These are phyloP conservation scores for Ceratocystis diversiconidia DNA, from an alignment of 2,329 filamentous ascomycete genomes.

Conservation along the genomic window DNA sequence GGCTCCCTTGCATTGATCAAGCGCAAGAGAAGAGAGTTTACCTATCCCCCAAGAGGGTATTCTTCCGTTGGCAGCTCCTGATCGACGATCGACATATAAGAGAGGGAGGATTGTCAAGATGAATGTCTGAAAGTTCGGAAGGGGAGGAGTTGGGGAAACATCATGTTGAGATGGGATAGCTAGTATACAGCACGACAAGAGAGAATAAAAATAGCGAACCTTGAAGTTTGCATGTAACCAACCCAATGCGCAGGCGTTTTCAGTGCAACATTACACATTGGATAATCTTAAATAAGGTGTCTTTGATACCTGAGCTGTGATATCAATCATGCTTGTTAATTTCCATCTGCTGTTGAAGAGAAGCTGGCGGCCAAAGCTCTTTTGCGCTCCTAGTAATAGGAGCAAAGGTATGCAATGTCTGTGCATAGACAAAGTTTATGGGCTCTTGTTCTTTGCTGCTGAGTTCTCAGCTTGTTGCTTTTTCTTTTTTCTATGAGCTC, in stretches of 20 bases:
- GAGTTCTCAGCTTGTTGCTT: not conserved
- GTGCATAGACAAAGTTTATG: not conserved
- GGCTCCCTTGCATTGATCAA: not conserved
- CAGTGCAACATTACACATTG: slow-evolving; percentile 8
- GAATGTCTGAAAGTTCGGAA: not conserved
- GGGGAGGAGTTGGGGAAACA: not conserved
- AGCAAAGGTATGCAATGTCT: not conserved
- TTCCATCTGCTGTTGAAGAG: not conserved
- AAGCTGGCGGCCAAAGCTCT: slow-evolving; percentile 5
- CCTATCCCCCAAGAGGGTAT: not conserved
- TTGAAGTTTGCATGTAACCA: slow-evolving; percentile 4
- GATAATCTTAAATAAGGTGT: not conserved
- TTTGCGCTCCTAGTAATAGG: not conserved
- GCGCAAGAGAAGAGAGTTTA: not conserved
- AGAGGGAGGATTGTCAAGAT: not conserved
- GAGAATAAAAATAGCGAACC: not conserved
- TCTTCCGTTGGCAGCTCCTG: slow-evolving; percentile 7
- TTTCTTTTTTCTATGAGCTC: not conserved
- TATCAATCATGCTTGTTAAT: slow-evolving; percentile 4
- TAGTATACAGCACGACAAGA: not conserved
- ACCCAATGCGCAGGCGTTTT: not conserved
- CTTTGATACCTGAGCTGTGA: not conserved
- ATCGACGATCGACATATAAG: slow-evolving; percentile 1
- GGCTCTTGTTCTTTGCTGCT: not conserved
- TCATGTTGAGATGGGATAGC: not conserved